These are phyloP conservation scores for Aspergillus intermedius DNA, from an alignment of 2,329 filamentous ascomycete genomes.

Conservation along the genomic window DNA sequence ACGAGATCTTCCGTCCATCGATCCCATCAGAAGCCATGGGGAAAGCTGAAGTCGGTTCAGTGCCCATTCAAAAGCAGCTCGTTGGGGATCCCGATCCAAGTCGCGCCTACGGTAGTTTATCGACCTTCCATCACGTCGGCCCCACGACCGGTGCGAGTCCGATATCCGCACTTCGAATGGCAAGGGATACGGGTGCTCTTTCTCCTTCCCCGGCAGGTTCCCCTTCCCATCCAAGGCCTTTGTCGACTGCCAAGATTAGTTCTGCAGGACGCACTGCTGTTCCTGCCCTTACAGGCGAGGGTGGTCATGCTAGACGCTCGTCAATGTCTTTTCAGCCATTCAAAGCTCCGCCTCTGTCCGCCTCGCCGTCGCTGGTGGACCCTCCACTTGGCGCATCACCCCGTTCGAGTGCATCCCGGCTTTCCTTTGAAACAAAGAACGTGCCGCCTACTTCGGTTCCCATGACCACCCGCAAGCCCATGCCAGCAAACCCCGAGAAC, in stretches of 20 bases:
- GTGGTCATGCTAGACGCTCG: conserved; percentile 57
- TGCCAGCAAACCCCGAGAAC: conserved; percentile 55
- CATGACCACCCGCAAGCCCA: conserved; percentile 31
- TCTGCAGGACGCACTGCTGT: conserved; percentile 25
- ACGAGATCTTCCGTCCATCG: conserved; percentile 78
- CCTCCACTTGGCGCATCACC: conserved; percentile 48
- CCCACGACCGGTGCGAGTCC: conserved; percentile 74
- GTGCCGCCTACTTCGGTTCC: conserved; percentile 35
- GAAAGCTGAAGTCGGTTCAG: conserved; percentile 60
- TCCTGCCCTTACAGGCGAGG: conserved; percentile 38
- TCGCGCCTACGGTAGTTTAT: conserved; percentile 82
- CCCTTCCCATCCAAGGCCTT: conserved; percentile 43
- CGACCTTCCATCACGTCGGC: conserved; percentile 76
- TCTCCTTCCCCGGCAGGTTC: conserved; percentile 47
- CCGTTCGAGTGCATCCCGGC: conserved; percentile 41
- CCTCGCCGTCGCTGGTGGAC: conserved; percentile 61
- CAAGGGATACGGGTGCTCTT: conserved; percentile 47
- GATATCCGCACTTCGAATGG: conserved; percentile 71
- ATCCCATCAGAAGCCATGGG: conserved; percentile 50
- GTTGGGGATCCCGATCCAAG: conserved; percentile 54
- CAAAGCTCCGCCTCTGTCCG: conserved; percentile 91
- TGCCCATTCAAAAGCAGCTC: conserved; percentile 56
- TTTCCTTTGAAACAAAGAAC: conserved; percentile 33
- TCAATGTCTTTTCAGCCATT: conserved; percentile 93
- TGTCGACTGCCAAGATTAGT: conserved; percentile 31